These are phyloP conservation scores for Capronia americana DNA, from an alignment of 2,329 filamentous ascomycete genomes.

Conservation along the genomic window DNA sequence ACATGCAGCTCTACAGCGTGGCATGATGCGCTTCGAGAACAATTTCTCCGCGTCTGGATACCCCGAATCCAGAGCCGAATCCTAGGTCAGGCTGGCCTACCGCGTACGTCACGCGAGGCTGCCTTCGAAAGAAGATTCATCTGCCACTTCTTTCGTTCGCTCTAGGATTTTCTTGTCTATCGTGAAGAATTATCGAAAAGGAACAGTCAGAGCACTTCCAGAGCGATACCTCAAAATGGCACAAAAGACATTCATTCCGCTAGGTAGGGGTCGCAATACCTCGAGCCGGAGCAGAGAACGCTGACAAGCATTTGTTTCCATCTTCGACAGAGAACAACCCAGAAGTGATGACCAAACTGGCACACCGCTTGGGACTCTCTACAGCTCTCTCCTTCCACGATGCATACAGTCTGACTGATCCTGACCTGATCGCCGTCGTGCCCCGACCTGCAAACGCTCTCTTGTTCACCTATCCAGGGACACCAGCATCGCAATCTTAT, in stretches of 20 bases:
- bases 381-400: constrained; percentile 59
- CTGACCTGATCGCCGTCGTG: constrained; percentile 56
- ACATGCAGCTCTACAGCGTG: background rate
- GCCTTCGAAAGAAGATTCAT: constrained; percentile 13
- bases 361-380: constrained; percentile 57
- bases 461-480: constrained; percentile 58
- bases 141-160: background rate
- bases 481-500: constrained; percentile 41
- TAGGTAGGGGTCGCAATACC: constrained; percentile 16
- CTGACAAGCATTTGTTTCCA: constrained; percentile 1
- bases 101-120: constrained; percentile 29
- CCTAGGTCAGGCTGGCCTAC: background rate
- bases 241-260: constrained; percentile 30
- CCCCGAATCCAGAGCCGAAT: background rate
- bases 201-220: background rate
- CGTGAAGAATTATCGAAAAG: background rate
- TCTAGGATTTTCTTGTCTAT: background rate
- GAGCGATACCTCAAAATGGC: constrained; percentile 14
- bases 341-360: constrained; percentile 58
- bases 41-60: constrained; percentile 22
- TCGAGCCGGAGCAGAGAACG: background rate
- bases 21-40: background rate
- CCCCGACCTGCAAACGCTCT: constrained; percentile 62
- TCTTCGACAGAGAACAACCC: constrained; percentile 60
- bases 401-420: constrained; percentile 60